Percentiles rank a stretch among this genome's conserved stretches.
phyloP scores from a whole-genome alignment of 345 rosid genomes.

The Trapa incisa region DNA sequence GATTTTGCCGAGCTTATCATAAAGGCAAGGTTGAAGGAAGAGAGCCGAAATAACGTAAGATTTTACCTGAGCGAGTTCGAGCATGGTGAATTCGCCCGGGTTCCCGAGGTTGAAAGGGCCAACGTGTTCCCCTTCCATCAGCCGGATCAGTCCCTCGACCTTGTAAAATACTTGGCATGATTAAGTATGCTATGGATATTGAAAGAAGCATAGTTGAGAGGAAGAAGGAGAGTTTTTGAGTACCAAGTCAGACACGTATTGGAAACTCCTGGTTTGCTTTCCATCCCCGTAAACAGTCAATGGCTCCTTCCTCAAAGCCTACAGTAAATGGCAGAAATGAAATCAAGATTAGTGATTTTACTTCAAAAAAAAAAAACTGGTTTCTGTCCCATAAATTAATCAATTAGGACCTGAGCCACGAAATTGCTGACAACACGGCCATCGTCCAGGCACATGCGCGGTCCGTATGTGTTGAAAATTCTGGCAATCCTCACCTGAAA shows the following conservation, averaged over 20 bases:
- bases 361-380: no score
- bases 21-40: no score
- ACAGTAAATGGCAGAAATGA: neutral
- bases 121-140: constrained; percentile 95
- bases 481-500: constrained; percentile 66
- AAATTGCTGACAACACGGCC: constrained; percentile 89
- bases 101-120: constrained; percentile 87
- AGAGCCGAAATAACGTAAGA: neutral
- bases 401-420: constrained; percentile 47
- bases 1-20: no score
- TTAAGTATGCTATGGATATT: no score
- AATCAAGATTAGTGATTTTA: neutral
- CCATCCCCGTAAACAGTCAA: constrained; percentile 89
- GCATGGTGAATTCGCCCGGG: constrained; percentile 80
- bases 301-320: constrained; percentile 78
- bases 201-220: no score
- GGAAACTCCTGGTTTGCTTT: constrained; percentile 84
- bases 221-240: no score
- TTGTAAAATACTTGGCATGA: constrained; percentile 5
- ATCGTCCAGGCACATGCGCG: constrained; percentile 84
- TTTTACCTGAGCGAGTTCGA: constrained; percentile 81
- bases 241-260: constrained; percentile 80
- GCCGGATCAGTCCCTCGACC: constrained; percentile 91
- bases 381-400: neutral
- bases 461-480: constrained; percentile 77